Conservation (phyloP, 192 early-diverging fungal species). For the Podila horticola region DNA sequence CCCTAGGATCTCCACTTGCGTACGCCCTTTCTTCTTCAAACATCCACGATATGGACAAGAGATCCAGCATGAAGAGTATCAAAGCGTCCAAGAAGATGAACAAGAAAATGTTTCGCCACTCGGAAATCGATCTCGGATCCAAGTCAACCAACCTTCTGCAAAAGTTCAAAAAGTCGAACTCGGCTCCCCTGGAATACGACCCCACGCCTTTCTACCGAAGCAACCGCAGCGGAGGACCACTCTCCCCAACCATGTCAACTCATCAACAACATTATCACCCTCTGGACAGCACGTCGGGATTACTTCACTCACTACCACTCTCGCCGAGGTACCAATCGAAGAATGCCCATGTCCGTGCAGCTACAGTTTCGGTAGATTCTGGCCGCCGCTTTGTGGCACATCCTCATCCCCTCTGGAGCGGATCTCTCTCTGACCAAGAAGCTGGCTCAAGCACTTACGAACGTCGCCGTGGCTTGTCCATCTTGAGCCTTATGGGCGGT, state of each 20-base stretch:
- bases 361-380: constrained; percentile 10
- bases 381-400: constrained; percentile 23
- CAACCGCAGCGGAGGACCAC: not conserved
- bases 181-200: constrained; percentile 4
- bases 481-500: constrained; percentile 26
- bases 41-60: constrained; percentile 23
- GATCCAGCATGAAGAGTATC: constrained; percentile 12
- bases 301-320: not conserved
- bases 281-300: not conserved
- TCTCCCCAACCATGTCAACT: not conserved
- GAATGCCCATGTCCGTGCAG: constrained; percentile 11
- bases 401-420: constrained; percentile 48
- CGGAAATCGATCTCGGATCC: not conserved
- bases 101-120: not conserved
- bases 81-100: constrained; percentile 4
- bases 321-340: not conserved
- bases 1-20: constrained; percentile 19
- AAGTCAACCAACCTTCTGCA: constrained; percentile 21
- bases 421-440: constrained; percentile 39
- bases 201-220: not conserved
- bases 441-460: constrained; percentile 1
- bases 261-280: not conserved
- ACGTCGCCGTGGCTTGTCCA: constrained; percentile 28
- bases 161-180: constrained; percentile 17
- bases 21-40: constrained; percentile 44